Base-by-base conservation (phyloP, 305 asterid species). In the Fraxinus dipetala region DNA sequence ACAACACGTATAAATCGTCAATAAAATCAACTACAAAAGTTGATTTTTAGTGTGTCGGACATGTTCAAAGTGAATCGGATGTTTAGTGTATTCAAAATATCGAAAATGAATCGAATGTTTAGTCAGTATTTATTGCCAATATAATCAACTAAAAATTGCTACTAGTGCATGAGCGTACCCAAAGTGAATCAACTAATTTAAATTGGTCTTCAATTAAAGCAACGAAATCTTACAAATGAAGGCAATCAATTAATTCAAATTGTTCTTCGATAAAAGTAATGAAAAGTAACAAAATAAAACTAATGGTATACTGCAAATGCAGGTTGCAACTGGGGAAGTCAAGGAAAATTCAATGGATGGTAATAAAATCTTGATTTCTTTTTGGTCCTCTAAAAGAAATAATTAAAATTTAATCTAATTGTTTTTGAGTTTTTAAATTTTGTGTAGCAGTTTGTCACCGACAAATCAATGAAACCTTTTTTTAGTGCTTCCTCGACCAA, bases 361-460 rank as follows among this genome's bases (percentile, higher is more conserved):
- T 69, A 30, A 38, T 72, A 69, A 34, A 48, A 1, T 78, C 34
- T 83, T 85, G n/a, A 63, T 36, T 30, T 20, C 11, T 20, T 5
- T 82, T 74, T 13, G 13, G 38, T 78, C 31, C 73, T 36, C 78
- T 72, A 4, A 75, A 32, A 32, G 32, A 31, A 63, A 65, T 67
- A 31, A 38, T 38, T 72, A 48, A 2, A 45, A 35, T 54, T 14
- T 38, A 45, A 32, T 3, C 26, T 75, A 14, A 14, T 78, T 3
- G n/a, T 65, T 9, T 9, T 22, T 35, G 24, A 30, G 31, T 30
- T 45, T 80, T 14, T 22, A 4, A 34, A 45, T 78, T 75, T 28
- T 54, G 6, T 22, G 85, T 6, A 36, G 75, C 81, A 13, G 67
- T 89, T 75, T 74, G 51, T 84, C 89, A 89, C 90, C 90, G 89